Evolutionary conservation across 805 yeast species (phyloP).

Genomic region (Nakazawaea populi): DNA sequence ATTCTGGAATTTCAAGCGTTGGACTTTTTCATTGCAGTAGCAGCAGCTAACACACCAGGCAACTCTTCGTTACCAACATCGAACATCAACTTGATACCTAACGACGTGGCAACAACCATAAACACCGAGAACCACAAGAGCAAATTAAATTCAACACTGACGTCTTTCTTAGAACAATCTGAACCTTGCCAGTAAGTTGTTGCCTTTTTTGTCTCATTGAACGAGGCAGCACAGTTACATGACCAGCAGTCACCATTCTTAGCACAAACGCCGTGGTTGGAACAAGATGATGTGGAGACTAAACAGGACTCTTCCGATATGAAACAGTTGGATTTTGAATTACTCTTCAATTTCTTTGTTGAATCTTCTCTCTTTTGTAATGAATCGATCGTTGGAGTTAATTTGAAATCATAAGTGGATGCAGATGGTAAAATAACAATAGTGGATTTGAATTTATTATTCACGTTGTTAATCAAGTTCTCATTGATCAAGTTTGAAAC

Average conservation of each 20-base stretch:
- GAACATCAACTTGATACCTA: conserved; percentile 47
- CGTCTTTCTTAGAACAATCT: conserved; percentile 64
- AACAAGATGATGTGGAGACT: conserved; percentile 41
- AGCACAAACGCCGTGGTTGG: conserved; percentile 48
- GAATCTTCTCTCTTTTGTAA: conserved; percentile 5
- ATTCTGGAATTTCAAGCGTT: conserved; percentile 11
- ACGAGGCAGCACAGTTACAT: conserved; percentile 43
- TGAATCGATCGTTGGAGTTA: neutral
- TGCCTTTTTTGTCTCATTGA: conserved; percentile 31
- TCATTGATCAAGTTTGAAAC: conserved; percentile 24
- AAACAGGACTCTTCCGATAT: conserved; percentile 41
- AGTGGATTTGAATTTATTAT: conserved; percentile 22
- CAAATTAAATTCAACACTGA: conserved; percentile 59
- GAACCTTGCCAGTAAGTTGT: conserved; percentile 52
- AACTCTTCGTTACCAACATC: conserved; percentile 54
- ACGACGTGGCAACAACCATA: conserved; percentile 36
- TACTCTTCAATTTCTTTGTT: neutral
- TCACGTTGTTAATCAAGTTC: conserved; percentile 13
- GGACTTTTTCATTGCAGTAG: conserved; percentile 39
- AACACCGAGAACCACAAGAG: conserved; percentile 61
- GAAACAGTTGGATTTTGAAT: conserved; percentile 25
- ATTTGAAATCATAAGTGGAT: neutral
- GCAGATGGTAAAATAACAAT: conserved; percentile 25
- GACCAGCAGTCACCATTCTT: conserved; percentile 38
- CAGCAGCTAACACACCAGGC: conserved; percentile 65